These are phyloP conservation scores for Saccharomycopsis amapae DNA, from an alignment of 805 yeast genomes.

Conservation along the genomic window DNA sequence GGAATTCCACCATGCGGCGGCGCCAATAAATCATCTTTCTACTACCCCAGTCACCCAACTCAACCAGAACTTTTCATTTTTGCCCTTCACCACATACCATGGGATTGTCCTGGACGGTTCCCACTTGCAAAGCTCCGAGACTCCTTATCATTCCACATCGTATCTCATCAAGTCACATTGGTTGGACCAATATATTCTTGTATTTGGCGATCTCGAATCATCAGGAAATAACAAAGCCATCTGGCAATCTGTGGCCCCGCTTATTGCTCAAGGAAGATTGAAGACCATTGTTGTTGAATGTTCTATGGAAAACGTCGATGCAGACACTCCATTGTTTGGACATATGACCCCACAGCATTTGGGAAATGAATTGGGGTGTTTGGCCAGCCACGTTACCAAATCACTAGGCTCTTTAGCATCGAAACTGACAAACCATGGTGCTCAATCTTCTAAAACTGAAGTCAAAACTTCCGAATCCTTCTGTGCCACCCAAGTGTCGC, in stretches of 20 bases:
- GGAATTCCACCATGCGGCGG: no score
- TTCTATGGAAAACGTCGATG: constrained; percentile 45
- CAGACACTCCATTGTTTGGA: constrained; percentile 55
- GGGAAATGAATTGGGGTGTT: constrained; percentile 43
- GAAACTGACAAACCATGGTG: background rate
- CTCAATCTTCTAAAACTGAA: background rate
- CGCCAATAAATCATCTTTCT: no score
- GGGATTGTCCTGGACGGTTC: constrained; percentile 37
- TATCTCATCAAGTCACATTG: constrained; percentile 42
- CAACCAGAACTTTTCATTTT: no score
- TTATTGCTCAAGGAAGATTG: constrained; percentile 36
- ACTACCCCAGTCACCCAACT: no score
- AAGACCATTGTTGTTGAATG: constrained; percentile 70
- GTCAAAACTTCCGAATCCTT: background rate
- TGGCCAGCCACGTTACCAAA: constrained; percentile 23
- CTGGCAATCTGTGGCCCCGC: constrained; percentile 51
- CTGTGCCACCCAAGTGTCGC: background rate
- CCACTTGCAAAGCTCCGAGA: constrained; percentile 11
- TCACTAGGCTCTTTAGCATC: background rate
- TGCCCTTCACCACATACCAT: no score
- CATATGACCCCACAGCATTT: constrained; percentile 68
- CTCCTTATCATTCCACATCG: constrained; percentile 42
- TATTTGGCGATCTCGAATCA: constrained; percentile 83
- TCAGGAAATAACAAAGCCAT: constrained; percentile 42
- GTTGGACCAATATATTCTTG: constrained; percentile 36